phyloP scores from a whole-genome alignment of 805 yeast genomes.

The Danielia oregonensis region DNA sequence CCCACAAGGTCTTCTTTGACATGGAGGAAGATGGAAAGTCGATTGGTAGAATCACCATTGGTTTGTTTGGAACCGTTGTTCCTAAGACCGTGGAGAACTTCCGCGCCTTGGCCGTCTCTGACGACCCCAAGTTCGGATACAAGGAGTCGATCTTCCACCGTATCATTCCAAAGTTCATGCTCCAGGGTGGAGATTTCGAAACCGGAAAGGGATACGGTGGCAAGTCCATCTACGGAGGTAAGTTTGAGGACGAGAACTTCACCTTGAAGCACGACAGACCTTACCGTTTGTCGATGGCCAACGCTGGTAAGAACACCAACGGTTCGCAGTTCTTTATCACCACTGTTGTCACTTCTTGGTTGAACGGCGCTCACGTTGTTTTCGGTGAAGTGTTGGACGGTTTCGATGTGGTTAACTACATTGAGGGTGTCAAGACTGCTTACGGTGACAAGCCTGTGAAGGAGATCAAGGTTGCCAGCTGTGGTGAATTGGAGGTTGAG shows the following conservation, averaged over 20 bases:
- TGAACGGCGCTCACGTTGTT: conserved; percentile 92
- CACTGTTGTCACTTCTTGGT: conserved; percentile 87
- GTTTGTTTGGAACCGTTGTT: conserved; percentile 80
- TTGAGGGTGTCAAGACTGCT: conserved; percentile 70
- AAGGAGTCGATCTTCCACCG: conserved; percentile 67
- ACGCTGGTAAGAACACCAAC: conserved; percentile 73
- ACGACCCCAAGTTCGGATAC: conserved; percentile 65
- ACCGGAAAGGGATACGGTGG: conserved; percentile 76
- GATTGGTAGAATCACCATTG: conserved; percentile 81
- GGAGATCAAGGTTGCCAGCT: conserved; percentile 58
- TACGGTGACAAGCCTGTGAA: conserved; percentile 69
- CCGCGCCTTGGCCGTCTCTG: conserved; percentile 60
- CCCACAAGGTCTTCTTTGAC: conserved; percentile 83
- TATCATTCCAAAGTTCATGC: conserved; percentile 67
- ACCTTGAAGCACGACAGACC: conserved; percentile 63
- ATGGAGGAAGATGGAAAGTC: conserved; percentile 71
- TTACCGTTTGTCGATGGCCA: conserved; percentile 74
- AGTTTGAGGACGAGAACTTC: conserved; percentile 77
- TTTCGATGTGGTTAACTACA: conserved; percentile 69
- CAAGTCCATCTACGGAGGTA: conserved; percentile 71
- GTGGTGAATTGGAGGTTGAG: conserved; percentile 61
- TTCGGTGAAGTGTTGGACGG: conserved; percentile 94
- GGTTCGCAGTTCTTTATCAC: conserved; percentile 96
- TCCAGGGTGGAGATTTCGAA: conserved; percentile 87
- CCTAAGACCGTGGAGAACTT: conserved; percentile 91